Percentiles rank a stretch among this genome's conserved stretches.
These are phyloP conservation scores for Pythium coloratum DNA, from an alignment of 352 stramenopile species.

Conservation along the genomic window DNA sequence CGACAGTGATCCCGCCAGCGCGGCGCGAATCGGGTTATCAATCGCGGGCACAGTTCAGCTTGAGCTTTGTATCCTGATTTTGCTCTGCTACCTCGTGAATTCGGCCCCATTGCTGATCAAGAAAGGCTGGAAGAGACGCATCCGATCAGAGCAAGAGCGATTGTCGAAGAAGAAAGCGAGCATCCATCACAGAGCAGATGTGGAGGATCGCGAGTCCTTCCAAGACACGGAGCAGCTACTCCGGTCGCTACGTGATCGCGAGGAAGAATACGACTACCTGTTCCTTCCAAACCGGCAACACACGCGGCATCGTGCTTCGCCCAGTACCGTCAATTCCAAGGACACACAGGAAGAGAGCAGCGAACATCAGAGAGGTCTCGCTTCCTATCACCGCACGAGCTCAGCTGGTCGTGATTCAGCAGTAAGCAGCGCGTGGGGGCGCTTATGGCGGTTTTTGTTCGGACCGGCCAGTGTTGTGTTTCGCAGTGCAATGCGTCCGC, in stretches of 20 bases:
- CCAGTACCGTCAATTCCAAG: not conserved
- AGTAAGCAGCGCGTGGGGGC: not conserved
- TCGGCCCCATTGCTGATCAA: slow-evolving; percentile 66
- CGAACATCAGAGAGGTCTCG: not conserved
- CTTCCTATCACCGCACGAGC: not conserved
- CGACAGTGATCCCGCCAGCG: slow-evolving; percentile 23
- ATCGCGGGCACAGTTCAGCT: slow-evolving; percentile 58
- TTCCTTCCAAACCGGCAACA: slow-evolving; percentile 37
- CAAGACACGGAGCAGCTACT: slow-evolving; percentile 65
- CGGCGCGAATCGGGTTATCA: slow-evolving; percentile 39
- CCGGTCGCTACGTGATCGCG: slow-evolving; percentile 52
- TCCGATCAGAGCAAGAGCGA: slow-evolving; percentile 38
- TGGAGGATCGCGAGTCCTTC: slow-evolving; percentile 52
- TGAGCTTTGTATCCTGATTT: slow-evolving; percentile 42
- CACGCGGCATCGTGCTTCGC: not conserved
- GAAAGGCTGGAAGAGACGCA: slow-evolving; percentile 65
- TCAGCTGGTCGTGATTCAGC: too few relatives aligned
- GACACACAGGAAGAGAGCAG: not conserved
- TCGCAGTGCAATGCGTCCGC: not conserved
- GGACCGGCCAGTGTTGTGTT: slow-evolving; percentile 6
- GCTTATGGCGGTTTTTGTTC: slow-evolving; percentile 13
- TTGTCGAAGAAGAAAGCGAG: slow-evolving; percentile 47
- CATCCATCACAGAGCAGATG: slow-evolving; percentile 29
- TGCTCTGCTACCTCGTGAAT: slow-evolving; percentile 69
- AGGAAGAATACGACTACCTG: slow-evolving; percentile 67